Conservation (phyloP, 1,284 basidiomycete species). For the Somion occarium region DNA sequence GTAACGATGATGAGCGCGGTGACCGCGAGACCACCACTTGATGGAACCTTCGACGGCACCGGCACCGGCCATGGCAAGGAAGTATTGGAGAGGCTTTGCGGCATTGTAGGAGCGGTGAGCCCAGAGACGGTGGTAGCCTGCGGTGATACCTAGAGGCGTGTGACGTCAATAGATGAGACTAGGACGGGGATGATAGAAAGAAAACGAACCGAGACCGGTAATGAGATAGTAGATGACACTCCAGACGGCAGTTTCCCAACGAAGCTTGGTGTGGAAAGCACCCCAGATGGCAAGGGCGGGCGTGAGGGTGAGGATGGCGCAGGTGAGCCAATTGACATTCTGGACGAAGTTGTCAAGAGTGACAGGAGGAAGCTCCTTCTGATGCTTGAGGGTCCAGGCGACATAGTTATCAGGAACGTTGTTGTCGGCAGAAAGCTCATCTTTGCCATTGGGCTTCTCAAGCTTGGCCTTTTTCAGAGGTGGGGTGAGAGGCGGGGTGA, state of each 20-base stretch:
- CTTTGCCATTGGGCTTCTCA: conserved; percentile 22
- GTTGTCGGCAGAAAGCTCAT: conserved; percentile 51
- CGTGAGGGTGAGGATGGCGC: conserved; percentile 63
- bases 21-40: conserved; percentile 93
- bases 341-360: conserved; percentile 50
- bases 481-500: conserved; percentile 24
- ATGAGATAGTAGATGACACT: conserved; percentile 79
- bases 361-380: conserved; percentile 75
- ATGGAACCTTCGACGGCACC: conserved; percentile 90
- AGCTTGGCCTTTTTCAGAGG: conserved; percentile 13
- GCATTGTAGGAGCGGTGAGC: conserved; percentile 91
- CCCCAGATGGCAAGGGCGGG: conserved; percentile 73
- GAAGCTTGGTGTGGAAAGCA: conserved; percentile 52
- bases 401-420: conserved; percentile 90
- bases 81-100: conserved; percentile 73
- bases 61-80: conserved; percentile 74
- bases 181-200: conserved; percentile 1
- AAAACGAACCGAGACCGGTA: conserved; percentile 67
- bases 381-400: conserved; percentile 73
- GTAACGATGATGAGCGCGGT: conserved; percentile 92
- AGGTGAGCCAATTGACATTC: conserved; percentile 35
- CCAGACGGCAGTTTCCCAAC: conserved; percentile 68
- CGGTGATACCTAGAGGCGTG: conserved; percentile 49
- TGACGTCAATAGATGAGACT: not conserved
- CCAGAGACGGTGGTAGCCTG: conserved; percentile 92